Conservation (phyloP, 768 basidiomycete genomes). For the Clavaria fumosa region DNA sequence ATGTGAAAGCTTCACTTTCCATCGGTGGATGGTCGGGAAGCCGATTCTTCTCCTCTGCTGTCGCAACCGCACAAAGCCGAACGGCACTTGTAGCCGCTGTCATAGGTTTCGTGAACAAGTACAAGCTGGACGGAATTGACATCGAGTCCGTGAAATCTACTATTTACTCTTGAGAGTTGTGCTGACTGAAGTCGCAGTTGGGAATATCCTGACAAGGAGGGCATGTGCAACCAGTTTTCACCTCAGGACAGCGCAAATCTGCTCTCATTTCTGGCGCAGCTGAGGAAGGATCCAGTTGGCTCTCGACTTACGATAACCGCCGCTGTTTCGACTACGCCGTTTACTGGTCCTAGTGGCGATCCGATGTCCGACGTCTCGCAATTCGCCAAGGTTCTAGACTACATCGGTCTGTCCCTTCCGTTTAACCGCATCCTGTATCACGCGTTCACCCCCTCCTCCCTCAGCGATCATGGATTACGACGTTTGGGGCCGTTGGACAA, state of each 20-base stretch:
- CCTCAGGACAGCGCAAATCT: conserved; percentile 46
- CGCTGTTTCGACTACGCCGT: conserved; percentile 16
- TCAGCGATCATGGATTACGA: conserved; percentile 65
- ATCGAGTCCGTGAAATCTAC: conserved; percentile 23
- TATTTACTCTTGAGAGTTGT: no score
- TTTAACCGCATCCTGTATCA: conserved; percentile 1
- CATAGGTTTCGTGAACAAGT: conserved; percentile 29
- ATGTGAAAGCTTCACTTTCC: conserved; percentile 38
- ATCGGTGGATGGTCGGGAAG: conserved; percentile 65
- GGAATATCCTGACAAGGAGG: conserved; percentile 52
- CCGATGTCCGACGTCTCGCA: conserved; percentile 42
- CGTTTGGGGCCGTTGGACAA: conserved; percentile 37
- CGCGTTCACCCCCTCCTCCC: no score
- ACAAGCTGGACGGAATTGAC: conserved; percentile 44
- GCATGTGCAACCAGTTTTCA: conserved; percentile 42
- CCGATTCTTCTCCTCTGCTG: conserved; percentile 42
- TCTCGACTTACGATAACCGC: conserved; percentile 33
- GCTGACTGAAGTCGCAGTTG: no score
- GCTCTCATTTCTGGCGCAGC: conserved; percentile 46
- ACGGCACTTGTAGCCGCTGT: conserved; percentile 52
- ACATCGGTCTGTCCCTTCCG: conserved; percentile 21
- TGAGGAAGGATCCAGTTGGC: conserved; percentile 33
- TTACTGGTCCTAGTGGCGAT: conserved; percentile 25
- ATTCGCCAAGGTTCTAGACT: conserved; percentile 41
- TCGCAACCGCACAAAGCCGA: conserved; percentile 40